A percentile compares a stretch with the other conserved stretches of the same genome.
phyloP scores from a whole-genome alignment of 495 filamentous ascomycete species.

The Hypoxylon cercidicola region DNA sequence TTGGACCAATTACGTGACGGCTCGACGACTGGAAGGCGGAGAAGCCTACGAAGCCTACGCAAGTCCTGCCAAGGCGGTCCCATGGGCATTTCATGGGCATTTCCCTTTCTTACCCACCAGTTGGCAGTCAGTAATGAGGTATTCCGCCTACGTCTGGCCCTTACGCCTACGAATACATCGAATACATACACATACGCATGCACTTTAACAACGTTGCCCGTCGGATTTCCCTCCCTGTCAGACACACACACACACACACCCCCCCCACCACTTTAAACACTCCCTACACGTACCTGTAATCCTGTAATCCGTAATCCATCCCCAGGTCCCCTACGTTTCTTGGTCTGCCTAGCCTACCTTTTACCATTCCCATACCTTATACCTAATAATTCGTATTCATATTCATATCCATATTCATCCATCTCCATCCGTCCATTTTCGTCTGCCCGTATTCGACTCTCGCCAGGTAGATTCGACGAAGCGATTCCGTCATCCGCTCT shows the following conservation, averaged over 20 bases:
- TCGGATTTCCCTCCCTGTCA: background rate
- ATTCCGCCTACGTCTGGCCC: background rate
- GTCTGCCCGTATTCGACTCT: too few relatives aligned
- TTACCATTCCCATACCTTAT: constrained; percentile 12
- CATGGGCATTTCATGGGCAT: background rate
- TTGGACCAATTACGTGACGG: constrained; percentile 24
- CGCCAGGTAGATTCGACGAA: constrained; percentile 4
- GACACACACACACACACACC: constrained; percentile 6
- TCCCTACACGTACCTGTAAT: constrained; percentile 17
- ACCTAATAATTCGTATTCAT: constrained; percentile 29
- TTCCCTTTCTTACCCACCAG: constrained; percentile 25
- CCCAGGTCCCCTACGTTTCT: constrained; percentile 6
- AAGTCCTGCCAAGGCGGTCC: constrained; percentile 22
- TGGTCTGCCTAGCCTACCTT: constrained; percentile 12
- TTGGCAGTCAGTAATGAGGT: background rate
- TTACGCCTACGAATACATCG: constrained; percentile 4
- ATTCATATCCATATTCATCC: background rate
- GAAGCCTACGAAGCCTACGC: constrained; percentile 43
- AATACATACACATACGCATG: constrained; percentile 9
- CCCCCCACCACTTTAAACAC: constrained; percentile 17
- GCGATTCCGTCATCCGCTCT: constrained; percentile 26
- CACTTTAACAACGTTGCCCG: constrained; percentile 1
- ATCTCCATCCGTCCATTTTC: constrained; percentile 7
- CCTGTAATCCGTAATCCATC: constrained; percentile 18
- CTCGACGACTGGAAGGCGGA: constrained; percentile 26